These are phyloP conservation scores for Lumnitzera littorea DNA, from an alignment of 345 rosid species.

Conservation along the genomic window DNA sequence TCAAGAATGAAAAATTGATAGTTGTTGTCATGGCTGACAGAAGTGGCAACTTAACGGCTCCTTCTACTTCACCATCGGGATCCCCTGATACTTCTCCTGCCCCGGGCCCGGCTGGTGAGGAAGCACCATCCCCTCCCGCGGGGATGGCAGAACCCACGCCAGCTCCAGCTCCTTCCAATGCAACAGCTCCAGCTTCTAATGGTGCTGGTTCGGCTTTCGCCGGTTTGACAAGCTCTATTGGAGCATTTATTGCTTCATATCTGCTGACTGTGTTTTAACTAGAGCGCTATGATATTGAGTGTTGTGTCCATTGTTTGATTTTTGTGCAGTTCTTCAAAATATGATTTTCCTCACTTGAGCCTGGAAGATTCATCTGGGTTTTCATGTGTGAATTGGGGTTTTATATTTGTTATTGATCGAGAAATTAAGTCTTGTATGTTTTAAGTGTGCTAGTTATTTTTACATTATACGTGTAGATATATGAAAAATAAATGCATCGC, in stretches of 20 bases:
- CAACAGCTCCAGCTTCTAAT: slow-evolving; percentile 11
- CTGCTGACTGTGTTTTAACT: slow-evolving; percentile 27
- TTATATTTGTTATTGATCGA: slow-evolving; percentile 4
- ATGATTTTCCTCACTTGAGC: slow-evolving; percentile 17
- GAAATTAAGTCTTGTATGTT: slow-evolving; percentile 12
- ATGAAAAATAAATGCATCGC: not conserved
- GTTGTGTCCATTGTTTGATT: not conserved
- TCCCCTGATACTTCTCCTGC: slow-evolving; percentile 16
- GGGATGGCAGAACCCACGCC: slow-evolving; percentile 35
- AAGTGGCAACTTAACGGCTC: slow-evolving; percentile 17
- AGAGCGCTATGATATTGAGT: not conserved
- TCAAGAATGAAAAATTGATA: slow-evolving; percentile 53
- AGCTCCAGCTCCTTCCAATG: slow-evolving; percentile 37
- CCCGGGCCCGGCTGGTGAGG: slow-evolving; percentile 44
- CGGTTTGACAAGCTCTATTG: slow-evolving; percentile 21
- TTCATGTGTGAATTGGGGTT: slow-evolving; percentile 3
- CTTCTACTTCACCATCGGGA: slow-evolving; percentile 24
- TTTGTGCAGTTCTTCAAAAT: slow-evolving; percentile 2
- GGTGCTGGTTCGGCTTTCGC: slow-evolving; percentile 31
- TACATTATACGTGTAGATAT: not conserved
- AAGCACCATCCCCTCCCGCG: slow-evolving; percentile 44
- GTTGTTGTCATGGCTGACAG: slow-evolving; percentile 65
- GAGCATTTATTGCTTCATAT: slow-evolving; percentile 50
- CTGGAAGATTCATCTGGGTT: slow-evolving; percentile 2
- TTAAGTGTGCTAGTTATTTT: slow-evolving; percentile 9